Evolutionary conservation across 306 rosid genomes (phyloP).

Genomic region (Luffa acutangula): DNA sequence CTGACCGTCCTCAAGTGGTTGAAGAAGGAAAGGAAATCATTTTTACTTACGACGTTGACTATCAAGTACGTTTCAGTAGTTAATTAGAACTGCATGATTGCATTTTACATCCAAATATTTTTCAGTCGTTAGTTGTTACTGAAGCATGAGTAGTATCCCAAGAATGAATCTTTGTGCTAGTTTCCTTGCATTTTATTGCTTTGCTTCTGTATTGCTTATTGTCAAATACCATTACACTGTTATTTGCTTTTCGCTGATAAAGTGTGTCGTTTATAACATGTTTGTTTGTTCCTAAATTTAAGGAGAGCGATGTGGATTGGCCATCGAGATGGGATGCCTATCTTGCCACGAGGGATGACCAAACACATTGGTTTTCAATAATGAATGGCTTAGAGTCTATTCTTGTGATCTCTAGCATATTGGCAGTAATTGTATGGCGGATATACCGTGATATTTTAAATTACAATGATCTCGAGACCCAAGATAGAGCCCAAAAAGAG

Average conservation of each 20-base stretch:
- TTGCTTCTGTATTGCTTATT: not conserved
- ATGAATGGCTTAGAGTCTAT: slow-evolving; percentile 58
- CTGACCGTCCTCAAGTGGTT: slow-evolving; percentile 56
- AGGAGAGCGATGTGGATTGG: slow-evolving; percentile 66
- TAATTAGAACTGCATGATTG: not conserved
- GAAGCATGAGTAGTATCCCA: not conserved
- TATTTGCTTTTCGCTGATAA: not conserved
- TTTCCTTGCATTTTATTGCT: not conserved
- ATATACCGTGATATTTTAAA: slow-evolving; percentile 65
- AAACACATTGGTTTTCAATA: slow-evolving; percentile 70
- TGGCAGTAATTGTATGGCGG: slow-evolving; percentile 60
- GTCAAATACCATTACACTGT: not conserved
- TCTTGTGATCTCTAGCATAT: slow-evolving; percentile 66
- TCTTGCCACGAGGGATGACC: slow-evolving; percentile 57
- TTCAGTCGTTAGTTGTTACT: not conserved
- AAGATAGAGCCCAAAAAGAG: slow-evolving; percentile 63
- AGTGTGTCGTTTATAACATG: not conserved
- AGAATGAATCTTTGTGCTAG: not conserved
- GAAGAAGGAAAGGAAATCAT: slow-evolving; percentile 53
- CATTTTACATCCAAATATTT: not conserved
- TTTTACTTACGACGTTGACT: slow-evolving; percentile 58
- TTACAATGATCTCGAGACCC: slow-evolving; percentile 65
- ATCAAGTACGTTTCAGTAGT: slow-evolving; percentile 25
- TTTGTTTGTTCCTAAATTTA: not conserved
- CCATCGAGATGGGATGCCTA: slow-evolving; percentile 78